Evolutionary conservation across 495 filamentous ascomycete species (phyloP).

Genomic region (Barbatosphaeria neglecta): DNA sequence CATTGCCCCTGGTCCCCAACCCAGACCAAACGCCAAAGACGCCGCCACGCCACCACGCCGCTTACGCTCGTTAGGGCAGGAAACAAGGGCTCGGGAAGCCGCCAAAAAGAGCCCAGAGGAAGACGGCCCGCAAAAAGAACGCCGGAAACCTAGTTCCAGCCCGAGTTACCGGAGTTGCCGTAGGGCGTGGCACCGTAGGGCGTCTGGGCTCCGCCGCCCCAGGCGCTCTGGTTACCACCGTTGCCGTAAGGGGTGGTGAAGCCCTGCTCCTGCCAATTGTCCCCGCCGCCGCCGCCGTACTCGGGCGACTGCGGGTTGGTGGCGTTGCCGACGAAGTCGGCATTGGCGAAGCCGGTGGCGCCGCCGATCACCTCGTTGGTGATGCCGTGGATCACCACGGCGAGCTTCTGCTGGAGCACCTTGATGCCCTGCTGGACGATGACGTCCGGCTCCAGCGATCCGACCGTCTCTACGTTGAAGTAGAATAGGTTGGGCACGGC

Average conservation of each 20-base stretch:
- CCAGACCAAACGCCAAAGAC: no score
- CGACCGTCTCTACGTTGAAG: constrained; percentile 82
- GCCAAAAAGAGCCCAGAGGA: no score
- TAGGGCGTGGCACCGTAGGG: constrained; percentile 36
- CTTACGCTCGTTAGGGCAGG: no score
- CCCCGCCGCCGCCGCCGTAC: constrained; percentile 43
- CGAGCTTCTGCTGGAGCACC: constrained; percentile 81
- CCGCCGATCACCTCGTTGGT: constrained; percentile 41
- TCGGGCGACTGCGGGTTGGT: constrained; percentile 52
- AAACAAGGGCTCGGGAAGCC: no score
- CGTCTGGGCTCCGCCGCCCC: constrained; percentile 64
- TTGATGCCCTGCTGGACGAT: constrained; percentile 85
- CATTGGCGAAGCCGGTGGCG: constrained; percentile 17
- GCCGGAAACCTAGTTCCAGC: constrained; percentile 20
- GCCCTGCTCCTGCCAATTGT: constrained; percentile 46
- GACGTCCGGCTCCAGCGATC: constrained; percentile 72
- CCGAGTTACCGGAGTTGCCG: constrained; percentile 8
- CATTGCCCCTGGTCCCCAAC: no score
- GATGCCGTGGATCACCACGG: constrained; percentile 67
- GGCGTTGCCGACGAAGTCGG: constrained; percentile 49
- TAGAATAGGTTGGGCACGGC: constrained; percentile 78
- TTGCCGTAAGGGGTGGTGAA: constrained; percentile 67
- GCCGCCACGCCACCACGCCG: no score
- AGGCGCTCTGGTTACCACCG: constrained; percentile 47
- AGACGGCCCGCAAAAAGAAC: no score